These are phyloP conservation scores for Solanum habrochaites DNA, from an alignment of 257 asterid species.

Conservation along the genomic window DNA sequence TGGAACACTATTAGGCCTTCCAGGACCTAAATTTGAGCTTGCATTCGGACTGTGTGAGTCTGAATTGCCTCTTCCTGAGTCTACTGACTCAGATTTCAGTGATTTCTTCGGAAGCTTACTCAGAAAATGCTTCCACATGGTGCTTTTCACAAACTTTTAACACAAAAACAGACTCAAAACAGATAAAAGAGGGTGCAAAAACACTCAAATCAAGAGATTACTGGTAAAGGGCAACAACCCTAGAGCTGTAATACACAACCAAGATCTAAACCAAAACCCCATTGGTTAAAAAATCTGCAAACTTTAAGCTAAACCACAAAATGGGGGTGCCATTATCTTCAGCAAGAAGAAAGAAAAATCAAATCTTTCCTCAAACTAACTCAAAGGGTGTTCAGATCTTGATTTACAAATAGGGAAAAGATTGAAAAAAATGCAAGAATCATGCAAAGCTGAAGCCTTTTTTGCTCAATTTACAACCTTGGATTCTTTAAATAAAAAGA, in stretches of 20 bases:
- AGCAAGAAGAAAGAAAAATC: neutral
- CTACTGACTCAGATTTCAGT: slow-evolving; percentile 28
- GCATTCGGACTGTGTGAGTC: slow-evolving; percentile 6
- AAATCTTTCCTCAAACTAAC: neutral
- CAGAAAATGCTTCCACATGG: slow-evolving; percentile 76
- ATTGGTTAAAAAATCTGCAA: neutral
- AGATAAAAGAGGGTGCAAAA: too few species aligned
- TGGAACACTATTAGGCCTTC: slow-evolving; percentile 15
- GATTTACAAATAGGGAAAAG: neutral
- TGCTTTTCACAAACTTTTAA: neutral
- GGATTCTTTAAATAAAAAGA: neutral
- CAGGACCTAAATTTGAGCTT: slow-evolving; percentile 13
- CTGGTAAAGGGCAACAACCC: slow-evolving; percentile 3
- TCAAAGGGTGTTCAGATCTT: neutral
- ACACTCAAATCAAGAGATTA: neutral
- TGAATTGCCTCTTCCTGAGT: slow-evolving; percentile 19
- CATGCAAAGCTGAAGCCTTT: slow-evolving; percentile 1
- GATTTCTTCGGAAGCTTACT: slow-evolving; percentile 60
- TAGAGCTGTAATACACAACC: neutral
- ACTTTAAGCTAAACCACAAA: neutral
- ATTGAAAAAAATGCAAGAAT: neutral
- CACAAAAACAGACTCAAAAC: neutral
- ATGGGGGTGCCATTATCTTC: neutral
- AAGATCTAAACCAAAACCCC: slow-evolving; percentile 1
- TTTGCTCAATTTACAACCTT: neutral